Evolutionary conservation across 345 rosid species (phyloP).

Genomic region (Salix dunnii): DNA sequence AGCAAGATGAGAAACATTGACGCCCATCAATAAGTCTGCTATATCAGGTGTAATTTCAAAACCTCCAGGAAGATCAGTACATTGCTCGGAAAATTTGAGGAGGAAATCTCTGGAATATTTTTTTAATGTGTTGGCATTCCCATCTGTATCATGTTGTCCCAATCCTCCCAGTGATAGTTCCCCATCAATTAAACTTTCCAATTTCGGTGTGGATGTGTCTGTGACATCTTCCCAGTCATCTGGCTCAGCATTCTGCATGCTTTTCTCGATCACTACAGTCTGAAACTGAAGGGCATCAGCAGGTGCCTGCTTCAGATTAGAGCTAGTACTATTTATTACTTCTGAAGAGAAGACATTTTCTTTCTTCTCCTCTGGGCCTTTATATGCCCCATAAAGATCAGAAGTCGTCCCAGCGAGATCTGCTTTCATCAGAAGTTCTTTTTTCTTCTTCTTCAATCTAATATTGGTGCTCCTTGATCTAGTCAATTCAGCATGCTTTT

Average conservation of each 20-base stretch:
- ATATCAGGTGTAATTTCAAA: constrained; percentile 52
- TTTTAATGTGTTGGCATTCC: constrained; percentile 42
- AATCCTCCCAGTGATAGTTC: constrained; percentile 26
- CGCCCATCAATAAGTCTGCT: constrained; percentile 37
- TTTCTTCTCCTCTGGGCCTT: constrained; percentile 82
- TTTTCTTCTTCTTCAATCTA: constrained; percentile 56
- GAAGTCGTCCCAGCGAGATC: constrained; percentile 87
- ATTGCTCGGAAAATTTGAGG: constrained; percentile 66
- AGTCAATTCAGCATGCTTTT: constrained; percentile 46
- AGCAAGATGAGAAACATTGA: constrained; percentile 36
- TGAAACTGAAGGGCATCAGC: constrained; percentile 29
- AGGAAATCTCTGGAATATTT: constrained; percentile 95
- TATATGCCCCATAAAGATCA: constrained; percentile 87
- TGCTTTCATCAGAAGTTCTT: constrained; percentile 74
- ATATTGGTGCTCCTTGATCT: constrained; percentile 40
- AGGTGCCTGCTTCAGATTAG: constrained; percentile 35
- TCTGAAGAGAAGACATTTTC: constrained; percentile 35
- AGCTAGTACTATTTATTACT: constrained; percentile 27
- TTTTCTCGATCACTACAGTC: constrained; percentile 28
- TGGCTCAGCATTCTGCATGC: constrained; percentile 48
- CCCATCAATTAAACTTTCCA: constrained; percentile 45
- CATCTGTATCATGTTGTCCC: constrained; percentile 35
- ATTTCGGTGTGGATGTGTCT: constrained; percentile 72
- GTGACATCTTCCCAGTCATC: constrained; percentile 99
- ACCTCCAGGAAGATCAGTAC: constrained; percentile 61